Evolutionary conservation across 2,329 filamentous ascomycete genomes (phyloP).

Genomic region (Zalaria sp.): DNA sequence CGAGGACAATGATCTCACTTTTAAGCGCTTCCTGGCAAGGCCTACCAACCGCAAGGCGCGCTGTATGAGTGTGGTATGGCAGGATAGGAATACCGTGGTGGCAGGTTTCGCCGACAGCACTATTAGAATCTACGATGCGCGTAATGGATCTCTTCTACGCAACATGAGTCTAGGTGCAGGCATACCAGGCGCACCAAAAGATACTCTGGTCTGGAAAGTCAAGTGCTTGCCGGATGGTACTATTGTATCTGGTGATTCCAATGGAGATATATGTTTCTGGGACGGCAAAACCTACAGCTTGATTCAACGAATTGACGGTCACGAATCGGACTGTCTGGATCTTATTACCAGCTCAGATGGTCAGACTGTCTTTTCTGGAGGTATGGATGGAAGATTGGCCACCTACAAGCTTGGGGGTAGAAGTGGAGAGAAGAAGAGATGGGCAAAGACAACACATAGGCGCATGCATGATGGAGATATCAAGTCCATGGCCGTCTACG

Average conservation of each 20-base stretch:
- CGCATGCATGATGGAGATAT: constrained; percentile 89
- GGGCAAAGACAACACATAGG: constrained; percentile 75
- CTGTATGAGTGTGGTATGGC: constrained; percentile 83
- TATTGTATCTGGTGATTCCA: constrained; percentile 89
- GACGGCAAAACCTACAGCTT: constrained; percentile 86
- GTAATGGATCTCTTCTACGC: constrained; percentile 60
- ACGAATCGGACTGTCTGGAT: constrained; percentile 81
- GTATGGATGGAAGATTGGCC: constrained; percentile 80
- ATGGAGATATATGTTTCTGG: constrained; percentile 86
- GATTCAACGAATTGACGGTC: constrained; percentile 69
- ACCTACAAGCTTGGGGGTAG: constrained; percentile 55
- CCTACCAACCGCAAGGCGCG: constrained; percentile 73
- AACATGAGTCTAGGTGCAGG: constrained; percentile 79
- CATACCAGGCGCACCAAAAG: constrained; percentile 60
- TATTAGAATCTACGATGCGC: constrained; percentile 81
- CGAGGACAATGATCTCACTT: constrained; percentile 68
- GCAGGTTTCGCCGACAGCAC: constrained; percentile 93
- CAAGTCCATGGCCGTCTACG: constrained; percentile 84
- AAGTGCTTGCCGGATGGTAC: constrained; percentile 77
- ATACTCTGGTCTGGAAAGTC: constrained; percentile 86
- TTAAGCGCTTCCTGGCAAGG: constrained; percentile 60
- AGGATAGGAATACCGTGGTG: constrained; percentile 66
- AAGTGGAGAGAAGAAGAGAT: constrained; percentile 40
- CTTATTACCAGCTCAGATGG: constrained; percentile 73
- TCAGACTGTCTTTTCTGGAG: constrained; percentile 70